phyloP scores from a whole-genome alignment of 371 early-diverging fungal genomes.

The Sporodiniella umbellata region DNA sequence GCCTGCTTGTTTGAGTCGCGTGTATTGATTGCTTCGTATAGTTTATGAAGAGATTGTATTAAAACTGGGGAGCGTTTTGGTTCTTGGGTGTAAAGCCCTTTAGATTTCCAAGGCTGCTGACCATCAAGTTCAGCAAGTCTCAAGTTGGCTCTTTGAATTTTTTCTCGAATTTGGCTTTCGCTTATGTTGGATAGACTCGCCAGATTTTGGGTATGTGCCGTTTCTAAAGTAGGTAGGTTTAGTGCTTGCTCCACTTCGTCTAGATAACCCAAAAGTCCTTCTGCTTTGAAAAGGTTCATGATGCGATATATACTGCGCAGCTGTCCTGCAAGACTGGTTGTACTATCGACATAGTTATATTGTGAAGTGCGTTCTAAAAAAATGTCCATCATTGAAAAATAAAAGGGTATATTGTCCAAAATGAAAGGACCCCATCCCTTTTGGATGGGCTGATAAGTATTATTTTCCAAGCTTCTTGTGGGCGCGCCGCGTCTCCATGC shows the following conservation, averaged over 20 bases:
- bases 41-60: not conserved
- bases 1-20: not conserved
- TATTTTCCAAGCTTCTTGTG: not conserved
- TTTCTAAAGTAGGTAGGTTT: not conserved
- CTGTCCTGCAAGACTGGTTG: conserved; percentile 13
- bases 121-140: conserved; percentile 16
- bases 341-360: conserved; percentile 12
- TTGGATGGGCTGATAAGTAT: conserved; percentile 6
- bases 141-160: conserved; percentile 4
- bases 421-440: conserved; percentile 25
- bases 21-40: not conserved
- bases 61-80: not conserved
- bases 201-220: not conserved
- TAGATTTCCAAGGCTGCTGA: conserved; percentile 13
- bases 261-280: conserved; percentile 16
- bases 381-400: conserved; percentile 24
- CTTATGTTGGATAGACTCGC: not conserved
- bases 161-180: not conserved
- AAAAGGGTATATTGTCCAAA: conserved; percentile 29
- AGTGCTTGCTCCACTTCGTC: conserved; percentile 12
- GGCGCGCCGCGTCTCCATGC: conserved; percentile 27
- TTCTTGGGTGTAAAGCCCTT: conserved; percentile 10
- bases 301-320: conserved; percentile 23
- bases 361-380: conserved; percentile 23
- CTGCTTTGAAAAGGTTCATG: conserved; percentile 21